These are phyloP conservation scores for Gossypium davidsonii DNA, from an alignment of 441 rosid species.

Conservation along the genomic window DNA sequence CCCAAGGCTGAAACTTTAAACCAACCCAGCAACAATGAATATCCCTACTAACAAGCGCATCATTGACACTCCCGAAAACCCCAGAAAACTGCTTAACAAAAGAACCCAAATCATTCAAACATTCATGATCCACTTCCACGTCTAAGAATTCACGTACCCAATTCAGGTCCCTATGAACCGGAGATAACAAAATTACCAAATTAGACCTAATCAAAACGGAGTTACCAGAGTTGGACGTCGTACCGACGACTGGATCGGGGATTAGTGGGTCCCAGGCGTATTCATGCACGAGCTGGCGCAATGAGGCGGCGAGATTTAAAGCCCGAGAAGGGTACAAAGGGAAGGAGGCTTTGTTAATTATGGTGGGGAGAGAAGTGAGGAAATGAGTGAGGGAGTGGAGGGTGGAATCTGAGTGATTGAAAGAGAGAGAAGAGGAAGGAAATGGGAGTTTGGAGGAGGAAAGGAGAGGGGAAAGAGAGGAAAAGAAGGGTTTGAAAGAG, in stretches of 20 bases:
- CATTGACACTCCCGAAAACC: constrained; percentile 49
- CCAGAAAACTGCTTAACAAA: constrained; percentile 32
- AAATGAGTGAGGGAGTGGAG: constrained; percentile 47
- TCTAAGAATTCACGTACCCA: constrained; percentile 46
- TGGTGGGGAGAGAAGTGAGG: constrained; percentile 24
- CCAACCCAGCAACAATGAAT: constrained; percentile 85
- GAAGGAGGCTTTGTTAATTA: constrained; percentile 7
- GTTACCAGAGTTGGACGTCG: constrained; percentile 21
- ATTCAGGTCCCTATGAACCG: constrained; percentile 32
- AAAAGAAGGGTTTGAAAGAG: constrained; percentile 75
- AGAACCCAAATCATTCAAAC: constrained; percentile 29
- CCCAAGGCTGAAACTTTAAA: constrained; percentile 37
- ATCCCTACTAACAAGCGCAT: constrained; percentile 51
- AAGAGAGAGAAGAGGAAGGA: constrained; percentile 57
- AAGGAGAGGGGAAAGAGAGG: constrained; percentile 78
- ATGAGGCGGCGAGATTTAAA: constrained; percentile 43
- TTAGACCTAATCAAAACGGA: constrained; percentile 42
- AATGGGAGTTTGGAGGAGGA: constrained; percentile 72
- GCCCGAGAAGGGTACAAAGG: constrained; percentile 30
- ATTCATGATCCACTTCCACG: constrained; percentile 29
- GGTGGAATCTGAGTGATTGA: constrained; percentile 47
- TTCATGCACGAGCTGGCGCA: constrained; percentile 73
- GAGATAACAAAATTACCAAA: constrained; percentile 71
- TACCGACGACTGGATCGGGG: constrained; percentile 36
- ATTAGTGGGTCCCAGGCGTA: constrained; percentile 70